Percentiles rank a stretch among this genome's conserved stretches.
phyloP scores from a whole-genome alignment of 306 rosid genomes.

The Quillaja saponaria region DNA sequence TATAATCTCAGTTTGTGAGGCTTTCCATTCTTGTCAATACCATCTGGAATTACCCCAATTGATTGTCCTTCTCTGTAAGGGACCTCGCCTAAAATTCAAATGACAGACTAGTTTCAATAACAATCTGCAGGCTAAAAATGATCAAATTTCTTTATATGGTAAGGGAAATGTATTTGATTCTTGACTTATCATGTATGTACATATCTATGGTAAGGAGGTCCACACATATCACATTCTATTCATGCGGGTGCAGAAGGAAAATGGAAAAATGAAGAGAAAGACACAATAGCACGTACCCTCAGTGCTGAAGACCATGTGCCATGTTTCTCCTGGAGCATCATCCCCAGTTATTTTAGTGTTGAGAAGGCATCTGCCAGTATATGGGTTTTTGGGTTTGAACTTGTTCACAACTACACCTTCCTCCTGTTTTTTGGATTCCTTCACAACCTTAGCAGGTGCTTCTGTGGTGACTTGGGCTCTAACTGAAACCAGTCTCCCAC shows the following conservation, averaged over 20 bases:
- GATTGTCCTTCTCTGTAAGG: constrained; percentile 99
- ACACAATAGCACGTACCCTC: constrained; percentile 54
- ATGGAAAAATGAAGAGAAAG: background rate
- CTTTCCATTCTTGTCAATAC: constrained; percentile 86
- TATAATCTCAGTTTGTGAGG: constrained; percentile 87
- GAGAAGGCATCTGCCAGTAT: constrained; percentile 71
- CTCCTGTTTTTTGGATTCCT: constrained; percentile 80
- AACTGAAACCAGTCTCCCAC: constrained; percentile 54
- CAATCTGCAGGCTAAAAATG: background rate
- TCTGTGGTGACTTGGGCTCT: constrained; percentile 92
- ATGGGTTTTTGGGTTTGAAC: constrained; percentile 81
- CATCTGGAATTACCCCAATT: constrained; percentile 82
- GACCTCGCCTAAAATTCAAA: constrained; percentile 65
- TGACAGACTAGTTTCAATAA: background rate
- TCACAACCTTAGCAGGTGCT: constrained; percentile 78
- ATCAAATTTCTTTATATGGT: background rate
- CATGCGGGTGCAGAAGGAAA: background rate
- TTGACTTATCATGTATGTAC: background rate
- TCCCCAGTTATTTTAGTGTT: constrained; percentile 98
- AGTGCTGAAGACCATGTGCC: constrained; percentile 99
- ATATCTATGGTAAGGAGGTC: too few species aligned
- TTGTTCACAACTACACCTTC: constrained; percentile 85
- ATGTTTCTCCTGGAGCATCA: constrained; percentile 98
- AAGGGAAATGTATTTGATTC: background rate
- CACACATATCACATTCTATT: too few species aligned